A percentile compares a stretch with the other conserved stretches of the same genome.
Evolutionary conservation across 1,284 basidiomycete species (phyloP).

Genomic region (Cystobasidium pallidum): DNA sequence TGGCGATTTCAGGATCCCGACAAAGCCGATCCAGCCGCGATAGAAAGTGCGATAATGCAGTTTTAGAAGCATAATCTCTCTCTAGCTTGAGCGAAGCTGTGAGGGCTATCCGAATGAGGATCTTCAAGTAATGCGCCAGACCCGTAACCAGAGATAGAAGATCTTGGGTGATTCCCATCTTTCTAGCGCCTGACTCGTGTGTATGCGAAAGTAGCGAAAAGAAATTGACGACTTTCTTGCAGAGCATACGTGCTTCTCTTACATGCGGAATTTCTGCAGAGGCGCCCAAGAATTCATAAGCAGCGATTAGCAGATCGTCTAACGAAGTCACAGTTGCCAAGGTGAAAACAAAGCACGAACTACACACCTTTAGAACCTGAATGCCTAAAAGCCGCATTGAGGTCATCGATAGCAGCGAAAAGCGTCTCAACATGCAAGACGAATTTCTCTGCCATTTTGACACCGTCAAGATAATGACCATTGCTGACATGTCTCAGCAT

Average conservation of each 20-base stretch:
- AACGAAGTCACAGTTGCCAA: no score
- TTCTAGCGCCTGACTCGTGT: slow-evolving; percentile 82
- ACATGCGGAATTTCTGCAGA: slow-evolving; percentile 92
- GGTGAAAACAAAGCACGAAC: no score
- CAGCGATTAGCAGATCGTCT: slow-evolving; percentile 20
- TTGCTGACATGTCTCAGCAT: slow-evolving; percentile 98
- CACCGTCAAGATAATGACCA: slow-evolving; percentile 92
- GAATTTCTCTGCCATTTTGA: slow-evolving; percentile 97
- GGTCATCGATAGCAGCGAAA: slow-evolving; percentile 95
- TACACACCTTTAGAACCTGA: slow-evolving; percentile 78
- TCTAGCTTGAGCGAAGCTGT: slow-evolving; percentile 95
- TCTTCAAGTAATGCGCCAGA: slow-evolving; percentile 98
- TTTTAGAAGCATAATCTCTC: slow-evolving; percentile 77
- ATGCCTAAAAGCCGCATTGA: slow-evolving; percentile 85
- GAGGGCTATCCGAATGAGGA: slow-evolving; percentile 95
- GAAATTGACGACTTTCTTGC: slow-evolving; percentile 97
- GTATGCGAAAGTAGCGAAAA: slow-evolving; percentile 97
- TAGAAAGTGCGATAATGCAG: slow-evolving; percentile 86
- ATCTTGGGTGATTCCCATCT: slow-evolving; percentile 96
- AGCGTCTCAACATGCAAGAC: slow-evolving; percentile 97
- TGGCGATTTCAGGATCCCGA: slow-evolving; percentile 64
- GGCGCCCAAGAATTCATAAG: no score
- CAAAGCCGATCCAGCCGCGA: slow-evolving; percentile 89
- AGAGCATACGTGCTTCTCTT: slow-evolving; percentile 96
- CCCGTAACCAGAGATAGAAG: slow-evolving; percentile 97